A percentile compares a stretch with the other conserved stretches of the same genome.
Evolutionary conservation across 371 early-diverging fungal genomes (phyloP).

Genomic region (Mortierella sp.): DNA sequence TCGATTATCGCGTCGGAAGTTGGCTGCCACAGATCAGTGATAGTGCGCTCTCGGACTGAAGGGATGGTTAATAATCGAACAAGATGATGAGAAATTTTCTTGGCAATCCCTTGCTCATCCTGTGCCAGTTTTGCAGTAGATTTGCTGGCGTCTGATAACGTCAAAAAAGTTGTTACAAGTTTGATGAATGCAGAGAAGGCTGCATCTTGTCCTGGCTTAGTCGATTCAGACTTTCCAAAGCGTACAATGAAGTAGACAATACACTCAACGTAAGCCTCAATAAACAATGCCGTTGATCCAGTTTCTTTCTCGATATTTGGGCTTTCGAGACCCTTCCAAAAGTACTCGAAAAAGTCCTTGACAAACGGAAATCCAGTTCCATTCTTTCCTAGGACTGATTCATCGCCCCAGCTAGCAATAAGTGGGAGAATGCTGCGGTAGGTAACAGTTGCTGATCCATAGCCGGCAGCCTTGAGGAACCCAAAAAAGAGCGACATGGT

Average conservation of each 20-base stretch:
- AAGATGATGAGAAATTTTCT: slow-evolving; percentile 35
- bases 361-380: slow-evolving; percentile 61
- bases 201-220: slow-evolving; percentile 49
- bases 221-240: slow-evolving; percentile 56
- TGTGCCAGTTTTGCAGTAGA: slow-evolving; percentile 30
- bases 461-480: slow-evolving; percentile 74
- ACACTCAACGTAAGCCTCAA: slow-evolving; percentile 75
- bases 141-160: slow-evolving; percentile 13
- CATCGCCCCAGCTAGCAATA: slow-evolving; percentile 52
- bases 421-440: slow-evolving; percentile 83
- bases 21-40: slow-evolving; percentile 38
- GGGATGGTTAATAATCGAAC: slow-evolving; percentile 40
- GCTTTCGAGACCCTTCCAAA: slow-evolving; percentile 76
- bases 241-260: slow-evolving; percentile 65
- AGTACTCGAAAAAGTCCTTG: slow-evolving; percentile 70
- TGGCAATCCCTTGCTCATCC: slow-evolving; percentile 34
- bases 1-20: slow-evolving; percentile 30
- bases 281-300: slow-evolving; percentile 59
- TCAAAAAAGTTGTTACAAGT: slow-evolving; percentile 27
- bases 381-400: slow-evolving; percentile 48
- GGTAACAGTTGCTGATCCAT: slow-evolving; percentile 71
- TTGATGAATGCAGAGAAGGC: slow-evolving; percentile 23
- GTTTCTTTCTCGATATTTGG: slow-evolving; percentile 66
- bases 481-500: slow-evolving; percentile 69
- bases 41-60: slow-evolving; percentile 37